Conservation (phyloP, 2,329 filamentous ascomycete genomes). For the Penicillium occitanis region DNA sequence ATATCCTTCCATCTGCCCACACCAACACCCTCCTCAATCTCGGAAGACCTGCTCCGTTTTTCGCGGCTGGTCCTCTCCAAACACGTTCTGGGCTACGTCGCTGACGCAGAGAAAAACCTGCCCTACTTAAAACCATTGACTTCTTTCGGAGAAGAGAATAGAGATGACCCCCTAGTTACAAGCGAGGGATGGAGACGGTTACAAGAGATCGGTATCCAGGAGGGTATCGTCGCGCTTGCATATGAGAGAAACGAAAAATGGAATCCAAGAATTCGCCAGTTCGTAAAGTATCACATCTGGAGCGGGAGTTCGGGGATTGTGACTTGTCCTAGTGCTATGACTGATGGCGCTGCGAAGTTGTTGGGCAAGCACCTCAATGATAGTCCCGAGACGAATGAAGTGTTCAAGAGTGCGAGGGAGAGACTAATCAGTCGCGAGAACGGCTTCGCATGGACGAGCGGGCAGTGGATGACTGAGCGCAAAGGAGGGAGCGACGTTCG, state of each 20-base stretch:
- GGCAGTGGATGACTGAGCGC: conserved; percentile 77
- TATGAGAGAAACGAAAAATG: conserved; percentile 24
- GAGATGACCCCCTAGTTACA: conserved; percentile 28
- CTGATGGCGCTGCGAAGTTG: conserved; percentile 30
- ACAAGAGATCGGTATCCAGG: conserved; percentile 27
- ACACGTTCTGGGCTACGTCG: conserved; percentile 22
- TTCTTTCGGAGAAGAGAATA: conserved; percentile 30
- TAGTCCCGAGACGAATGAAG: conserved; percentile 21
- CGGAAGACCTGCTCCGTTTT: conserved; percentile 26
- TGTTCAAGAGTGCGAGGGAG: conserved; percentile 26
- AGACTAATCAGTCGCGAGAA: conserved; percentile 55
- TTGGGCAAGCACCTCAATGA: conserved; percentile 26
- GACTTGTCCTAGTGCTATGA: conserved; percentile 32
- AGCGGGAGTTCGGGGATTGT: conserved; percentile 29
- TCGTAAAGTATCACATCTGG: conserved; percentile 28
- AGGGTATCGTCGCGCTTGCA: conserved; percentile 29
- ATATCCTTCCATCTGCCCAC: conserved; percentile 27
- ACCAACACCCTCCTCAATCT: conserved; percentile 24
- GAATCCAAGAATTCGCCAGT: conserved; percentile 29
- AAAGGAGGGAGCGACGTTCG: conserved; percentile 69
- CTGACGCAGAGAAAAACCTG: conserved; percentile 27
- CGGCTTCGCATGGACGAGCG: conserved; percentile 63
- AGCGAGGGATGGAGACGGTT: conserved; percentile 30
- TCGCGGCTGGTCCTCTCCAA: conserved; percentile 27
- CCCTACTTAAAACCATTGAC: conserved; percentile 27